Conservation (phyloP, 495 filamentous ascomycete species). For the Penicillium longicatenatum region DNA sequence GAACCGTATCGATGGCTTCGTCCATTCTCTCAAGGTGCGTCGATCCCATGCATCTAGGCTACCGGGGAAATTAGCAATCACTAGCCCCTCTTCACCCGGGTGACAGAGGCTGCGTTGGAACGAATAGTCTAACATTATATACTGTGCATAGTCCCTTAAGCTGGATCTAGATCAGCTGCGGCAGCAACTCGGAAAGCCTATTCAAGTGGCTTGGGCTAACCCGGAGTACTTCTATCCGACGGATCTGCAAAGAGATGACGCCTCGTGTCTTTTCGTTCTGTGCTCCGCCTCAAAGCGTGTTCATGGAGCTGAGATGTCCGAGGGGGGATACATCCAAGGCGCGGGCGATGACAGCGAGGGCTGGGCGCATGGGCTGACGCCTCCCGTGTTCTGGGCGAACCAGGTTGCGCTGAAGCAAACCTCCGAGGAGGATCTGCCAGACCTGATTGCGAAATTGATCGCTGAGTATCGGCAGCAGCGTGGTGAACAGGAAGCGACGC, state of each 20-base stretch:
- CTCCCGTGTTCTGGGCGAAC: slow-evolving; percentile 77
- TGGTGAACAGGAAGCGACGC: slow-evolving; percentile 25
- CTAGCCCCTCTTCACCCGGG: slow-evolving; percentile 15
- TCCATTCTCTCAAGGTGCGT: slow-evolving; percentile 58
- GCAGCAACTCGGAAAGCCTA: slow-evolving; percentile 41
- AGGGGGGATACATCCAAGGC: slow-evolving; percentile 87
- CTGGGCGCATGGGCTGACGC: slow-evolving; percentile 80
- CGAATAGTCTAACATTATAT: slow-evolving; percentile 10
- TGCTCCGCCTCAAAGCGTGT: slow-evolving; percentile 79
- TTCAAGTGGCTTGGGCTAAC: slow-evolving; percentile 47
- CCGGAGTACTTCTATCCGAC: slow-evolving; percentile 41
- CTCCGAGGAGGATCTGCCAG: slow-evolving; percentile 64
- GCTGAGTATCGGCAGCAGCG: slow-evolving; percentile 28
- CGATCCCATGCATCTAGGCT: neutral
- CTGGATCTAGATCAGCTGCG: slow-evolving; percentile 48
- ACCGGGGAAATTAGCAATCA: neutral
- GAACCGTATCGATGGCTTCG: slow-evolving; percentile 64
- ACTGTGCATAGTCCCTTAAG: slow-evolving; percentile 41
- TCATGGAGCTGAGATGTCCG: slow-evolving; percentile 62
- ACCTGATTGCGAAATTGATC: slow-evolving; percentile 60
- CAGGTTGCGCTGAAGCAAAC: slow-evolving; percentile 54
- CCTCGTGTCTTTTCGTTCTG: slow-evolving; percentile 65
- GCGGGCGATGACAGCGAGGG: slow-evolving; percentile 91
- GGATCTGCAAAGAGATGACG: slow-evolving; percentile 42
- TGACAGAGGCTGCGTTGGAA: slow-evolving; percentile 1